These are phyloP conservation scores for Bromus sterilis DNA, from an alignment of 176 grass and related monocot species.

Conservation along the genomic window DNA sequence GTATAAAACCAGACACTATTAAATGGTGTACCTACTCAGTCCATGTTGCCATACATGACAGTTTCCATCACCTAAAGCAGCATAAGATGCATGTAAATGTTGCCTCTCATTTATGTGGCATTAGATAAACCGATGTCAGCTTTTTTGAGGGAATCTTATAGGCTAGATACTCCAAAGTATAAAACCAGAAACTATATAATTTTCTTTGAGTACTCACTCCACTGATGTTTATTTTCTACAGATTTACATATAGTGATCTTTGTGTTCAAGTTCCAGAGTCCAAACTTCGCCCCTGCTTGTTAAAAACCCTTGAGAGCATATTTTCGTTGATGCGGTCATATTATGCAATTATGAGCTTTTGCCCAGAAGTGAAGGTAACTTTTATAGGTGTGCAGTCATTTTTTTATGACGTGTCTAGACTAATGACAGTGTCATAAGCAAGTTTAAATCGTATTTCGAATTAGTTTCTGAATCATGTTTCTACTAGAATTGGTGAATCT, in stretches of 20 bases:
- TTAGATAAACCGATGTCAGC: background rate
- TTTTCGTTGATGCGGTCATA: slow-evolving; percentile 93
- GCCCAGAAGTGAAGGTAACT: slow-evolving; percentile 59
- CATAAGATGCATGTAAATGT: background rate
- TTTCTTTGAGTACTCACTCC: slow-evolving; percentile 9
- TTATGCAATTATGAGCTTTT: slow-evolving; percentile 87
- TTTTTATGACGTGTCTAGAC: background rate
- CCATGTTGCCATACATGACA: background rate
- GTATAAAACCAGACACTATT: background rate
- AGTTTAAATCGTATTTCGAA: background rate
- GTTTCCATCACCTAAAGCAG: background rate
- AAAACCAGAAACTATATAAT: background rate
- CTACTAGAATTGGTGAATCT: background rate
- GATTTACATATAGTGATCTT: slow-evolving; percentile 98
- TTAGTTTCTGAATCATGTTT: background rate
- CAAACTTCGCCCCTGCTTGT: slow-evolving; percentile 85
- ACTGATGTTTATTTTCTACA: slow-evolving; percentile 38
- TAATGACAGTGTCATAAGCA: background rate
- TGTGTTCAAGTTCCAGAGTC: slow-evolving; percentile 92
- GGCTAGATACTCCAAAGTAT: background rate
- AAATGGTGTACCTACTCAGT: no score
- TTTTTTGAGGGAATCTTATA: background rate
- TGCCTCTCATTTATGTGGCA: background rate
- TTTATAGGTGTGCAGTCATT: background rate
- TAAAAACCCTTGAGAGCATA: slow-evolving; percentile 79